Evolutionary conservation across 495 filamentous ascomycete species (phyloP), one percentile per base, ranked within the genome.

Genomic region (Penicillium alfredii): DNA sequence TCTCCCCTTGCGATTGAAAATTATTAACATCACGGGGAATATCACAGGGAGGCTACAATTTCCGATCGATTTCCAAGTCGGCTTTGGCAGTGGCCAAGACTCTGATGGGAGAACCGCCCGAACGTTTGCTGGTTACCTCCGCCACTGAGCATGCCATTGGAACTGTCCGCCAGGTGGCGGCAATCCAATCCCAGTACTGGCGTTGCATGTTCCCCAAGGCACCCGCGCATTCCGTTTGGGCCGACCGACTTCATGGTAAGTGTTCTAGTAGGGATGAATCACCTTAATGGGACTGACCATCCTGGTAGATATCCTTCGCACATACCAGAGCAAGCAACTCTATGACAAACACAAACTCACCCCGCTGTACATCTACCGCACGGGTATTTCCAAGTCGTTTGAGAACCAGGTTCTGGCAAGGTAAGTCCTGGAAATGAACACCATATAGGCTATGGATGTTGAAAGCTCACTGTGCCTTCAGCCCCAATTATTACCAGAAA

Each of bases 41-140:
- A 31, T 32, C 12, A 6, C 17, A 86, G 72, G 92, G 92, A 33
- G 92, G 92, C 12, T 99, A 99, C 56, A 94, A 99, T 49, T 78
- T 97, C 28, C 68, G 76, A 7, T 90, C 93, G 1, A 96, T 99
- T 35, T 88, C 89, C 0, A 78, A 84, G 38, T 96, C 90, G 13
- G 92, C 92, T 8, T 64, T 96, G 2, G 87, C 88, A 2, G 93
- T 99, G 3, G 89, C 86, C 0, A 80, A 81, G 44, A 94, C 89
- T 8, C 68, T 99, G 7, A 94, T 97, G 83, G 88, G 93, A 12
- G 87, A 99, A 44, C 84, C 89, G 6, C 92, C 92, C 2, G 85
- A 86, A 32, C 72, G 82, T 32, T 58, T 86, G n/a, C 52, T 73
- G 62, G 64, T 64, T 1, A 62, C 56, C 2, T 44, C 50, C 6